A percentile compares a stretch with the other conserved stretches of the same genome.
These are phyloP conservation scores for Agrocybe praecox DNA, from an alignment of 768 basidiomycete genomes.

Conservation along the genomic window DNA sequence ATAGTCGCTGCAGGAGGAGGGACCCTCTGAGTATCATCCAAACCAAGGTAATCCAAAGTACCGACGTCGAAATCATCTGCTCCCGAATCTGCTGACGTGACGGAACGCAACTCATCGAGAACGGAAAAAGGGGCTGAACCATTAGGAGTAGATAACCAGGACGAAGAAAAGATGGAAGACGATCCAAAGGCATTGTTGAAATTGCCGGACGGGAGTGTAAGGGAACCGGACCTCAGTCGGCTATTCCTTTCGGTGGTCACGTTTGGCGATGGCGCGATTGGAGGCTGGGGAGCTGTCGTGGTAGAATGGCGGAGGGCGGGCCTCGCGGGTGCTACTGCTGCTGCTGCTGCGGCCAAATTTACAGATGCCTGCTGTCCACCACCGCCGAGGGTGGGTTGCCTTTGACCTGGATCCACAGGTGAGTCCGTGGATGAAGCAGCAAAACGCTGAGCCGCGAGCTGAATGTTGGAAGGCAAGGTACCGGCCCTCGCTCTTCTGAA, in stretches of 20 bases:
- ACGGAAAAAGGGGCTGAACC: constrained; percentile 60
- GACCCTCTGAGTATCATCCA: constrained; percentile 66
- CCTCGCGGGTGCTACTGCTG: constrained; percentile 50
- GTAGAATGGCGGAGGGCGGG: constrained; percentile 75
- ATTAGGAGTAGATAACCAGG: constrained; percentile 76
- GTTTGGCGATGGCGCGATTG: constrained; percentile 53
- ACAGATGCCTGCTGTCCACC: constrained; percentile 38
- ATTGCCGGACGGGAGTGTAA: constrained; percentile 81
- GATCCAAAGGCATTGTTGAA: constrained; percentile 82
- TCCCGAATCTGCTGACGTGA: constrained; percentile 77
- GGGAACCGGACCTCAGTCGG: constrained; percentile 89
- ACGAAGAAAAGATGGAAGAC: constrained; percentile 83
- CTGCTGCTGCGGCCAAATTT: constrained; percentile 36
- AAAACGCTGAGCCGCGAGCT: constrained; percentile 83
- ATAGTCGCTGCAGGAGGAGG: constrained; percentile 87
- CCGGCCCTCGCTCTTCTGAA: constrained; percentile 97
- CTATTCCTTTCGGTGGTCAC: constrained; percentile 69
- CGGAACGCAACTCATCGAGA: constrained; percentile 82
- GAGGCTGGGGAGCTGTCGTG: constrained; percentile 64
- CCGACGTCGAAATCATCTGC: constrained; percentile 90
- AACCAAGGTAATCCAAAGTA: constrained; percentile 94
- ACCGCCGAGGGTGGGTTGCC: constrained; percentile 23
- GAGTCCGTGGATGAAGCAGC: constrained; percentile 61
- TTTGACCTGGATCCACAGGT: constrained; percentile 39
- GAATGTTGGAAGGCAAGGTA: constrained; percentile 95